Evolutionary conservation across 78 protist genomes (phyloP), one percentile per base, ranked within the genome.

Genomic region (Pelomyxa schiedti): DNA sequence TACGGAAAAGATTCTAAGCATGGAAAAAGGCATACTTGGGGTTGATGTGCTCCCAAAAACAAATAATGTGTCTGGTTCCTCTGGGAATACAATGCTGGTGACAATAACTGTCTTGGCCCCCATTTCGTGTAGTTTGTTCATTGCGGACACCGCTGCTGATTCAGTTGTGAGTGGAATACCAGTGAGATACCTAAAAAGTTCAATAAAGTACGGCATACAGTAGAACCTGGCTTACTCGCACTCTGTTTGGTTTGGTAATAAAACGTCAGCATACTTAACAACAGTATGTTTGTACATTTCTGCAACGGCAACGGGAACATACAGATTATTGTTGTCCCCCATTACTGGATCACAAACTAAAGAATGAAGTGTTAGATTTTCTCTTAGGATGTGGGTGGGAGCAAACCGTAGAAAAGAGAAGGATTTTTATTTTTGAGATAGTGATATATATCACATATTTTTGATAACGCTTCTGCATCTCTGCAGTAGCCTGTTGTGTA

Each of bases 191-290:
- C 72, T n/a, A 72, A 41, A 53, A 72, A 16, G 71, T 24, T 22
- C 64, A 72, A 72, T 66, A 72, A 39, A 72, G 39, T 3, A 37
- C 58, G 16, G 1, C 42, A 39, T 2, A 6, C 39, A 52, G 74
- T n/a, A 3, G 35, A 39, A 53, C n/a, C 3, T 2, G 63, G 70
- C 75, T 35, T 35, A 58, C 79, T 84, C 94, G 24, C 72, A 79
- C 58, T 90, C 94, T 28, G 79, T 86, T 43, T 84, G 90, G 58
- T 91, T 91, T 8, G 91, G 95, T 30, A 86, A 80, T 42, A 88
- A 47, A 16, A 82, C 69, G 40, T 75, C 77, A 37, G 95, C 93
- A 39, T 69, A 37, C 8, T 58, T 67, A 16, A 79, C 66, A 8
- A 83, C 75, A 68, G 75, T 80, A 29, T 73, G 42, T 24, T 65